Evolutionary conservation across 2,329 filamentous ascomycete species (phyloP).

Genomic region (Sporothrix brunneoviolacea): DNA sequence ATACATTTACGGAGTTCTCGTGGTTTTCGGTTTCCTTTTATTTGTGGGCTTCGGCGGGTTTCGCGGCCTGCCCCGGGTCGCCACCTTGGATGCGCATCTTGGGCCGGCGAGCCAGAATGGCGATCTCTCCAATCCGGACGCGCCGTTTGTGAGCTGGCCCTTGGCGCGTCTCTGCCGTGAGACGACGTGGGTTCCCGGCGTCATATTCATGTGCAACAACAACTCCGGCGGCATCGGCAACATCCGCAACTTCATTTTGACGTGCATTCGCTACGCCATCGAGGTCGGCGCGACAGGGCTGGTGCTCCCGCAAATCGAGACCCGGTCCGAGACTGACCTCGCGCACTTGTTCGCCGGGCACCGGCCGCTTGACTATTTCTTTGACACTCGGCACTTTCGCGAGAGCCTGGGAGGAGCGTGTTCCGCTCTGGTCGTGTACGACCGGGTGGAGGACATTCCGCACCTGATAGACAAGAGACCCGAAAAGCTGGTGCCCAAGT

Average conservation of each 20-base stretch:
- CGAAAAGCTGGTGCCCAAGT: conserved; percentile 35
- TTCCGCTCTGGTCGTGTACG: conserved; percentile 38
- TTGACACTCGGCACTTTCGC: conserved; percentile 40
- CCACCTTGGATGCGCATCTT: too few relatives aligned
- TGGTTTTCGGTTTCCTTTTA: too few relatives aligned
- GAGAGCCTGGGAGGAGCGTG: conserved; percentile 31
- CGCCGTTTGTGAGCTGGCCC: conserved; percentile 41
- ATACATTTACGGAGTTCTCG: too few relatives aligned
- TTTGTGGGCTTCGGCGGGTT: too few relatives aligned
- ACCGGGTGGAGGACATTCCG: conserved; percentile 32
- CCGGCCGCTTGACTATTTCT: conserved; percentile 39
- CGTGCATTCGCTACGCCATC: conserved; percentile 43
- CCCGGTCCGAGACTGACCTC: conserved; percentile 35
- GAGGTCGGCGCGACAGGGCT: conserved; percentile 41
- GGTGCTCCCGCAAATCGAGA: conserved; percentile 39
- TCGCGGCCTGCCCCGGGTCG: too few relatives aligned
- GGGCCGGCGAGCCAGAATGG: not conserved
- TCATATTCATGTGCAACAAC: conserved; percentile 43
- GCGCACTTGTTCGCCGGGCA: conserved; percentile 35
- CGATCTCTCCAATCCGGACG: conserved; percentile 33
- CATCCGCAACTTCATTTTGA: conserved; percentile 44
- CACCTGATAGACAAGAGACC: conserved; percentile 27
- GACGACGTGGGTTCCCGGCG: conserved; percentile 33
- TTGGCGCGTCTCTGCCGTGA: conserved; percentile 37
- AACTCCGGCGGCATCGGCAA: conserved; percentile 46